phyloP scores from a whole-genome alignment of 2,329 filamentous ascomycete genomes.

The Fusarium odoratissimum region DNA sequence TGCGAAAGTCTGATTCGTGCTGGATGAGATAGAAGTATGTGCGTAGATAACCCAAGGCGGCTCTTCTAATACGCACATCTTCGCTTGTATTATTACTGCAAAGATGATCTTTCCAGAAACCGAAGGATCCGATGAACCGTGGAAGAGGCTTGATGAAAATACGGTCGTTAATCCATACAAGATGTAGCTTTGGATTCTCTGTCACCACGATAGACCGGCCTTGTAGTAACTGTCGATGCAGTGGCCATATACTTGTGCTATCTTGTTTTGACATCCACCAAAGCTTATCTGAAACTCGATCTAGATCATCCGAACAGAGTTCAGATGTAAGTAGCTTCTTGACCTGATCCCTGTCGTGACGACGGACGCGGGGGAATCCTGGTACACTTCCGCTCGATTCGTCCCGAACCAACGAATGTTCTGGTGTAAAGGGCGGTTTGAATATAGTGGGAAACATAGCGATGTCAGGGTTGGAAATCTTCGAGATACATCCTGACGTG shows the following conservation, averaged over 20 bases:
- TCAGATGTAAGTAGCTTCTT: neutral
- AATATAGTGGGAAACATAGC: neutral
- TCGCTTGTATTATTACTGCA: neutral
- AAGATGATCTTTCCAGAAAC: neutral
- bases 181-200: constrained; percentile 4
- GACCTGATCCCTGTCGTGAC: neutral
- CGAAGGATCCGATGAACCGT: neutral
- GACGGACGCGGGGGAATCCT: neutral
- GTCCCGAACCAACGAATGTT: neutral
- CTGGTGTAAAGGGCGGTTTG: neutral
- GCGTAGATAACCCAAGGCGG: neutral
- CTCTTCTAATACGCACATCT: neutral
- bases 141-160: constrained; percentile 2
- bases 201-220: neutral
- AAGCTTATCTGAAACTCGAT: neutral
- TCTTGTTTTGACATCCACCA: constrained; percentile 14
- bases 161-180: neutral
- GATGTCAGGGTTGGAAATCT: too few relatives aligned
- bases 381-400: neutral
- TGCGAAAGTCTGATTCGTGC: constrained; percentile 8
- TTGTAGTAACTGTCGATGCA: neutral
- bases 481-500: too few relatives aligned
- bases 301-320: neutral
- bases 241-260: neutral
- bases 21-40: neutral